Evolutionary conservation across 768 basidiomycete species (phyloP).

Genomic region (Thelephora ganbajun): DNA sequence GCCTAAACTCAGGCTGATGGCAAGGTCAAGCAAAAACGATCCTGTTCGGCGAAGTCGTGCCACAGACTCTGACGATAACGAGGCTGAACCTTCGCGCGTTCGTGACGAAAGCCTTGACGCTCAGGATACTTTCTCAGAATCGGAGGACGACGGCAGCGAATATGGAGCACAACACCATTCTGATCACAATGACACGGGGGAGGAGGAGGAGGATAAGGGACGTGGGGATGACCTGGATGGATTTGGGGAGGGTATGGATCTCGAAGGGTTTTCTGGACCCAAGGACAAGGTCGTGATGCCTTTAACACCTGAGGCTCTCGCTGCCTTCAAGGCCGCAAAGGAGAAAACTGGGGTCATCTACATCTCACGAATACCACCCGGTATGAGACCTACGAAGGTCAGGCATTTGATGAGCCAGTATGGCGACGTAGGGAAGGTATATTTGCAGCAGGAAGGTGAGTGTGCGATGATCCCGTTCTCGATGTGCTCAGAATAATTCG

Average conservation of each 20-base stretch:
- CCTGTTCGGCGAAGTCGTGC: no score
- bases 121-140: no score
- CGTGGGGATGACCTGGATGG: conserved; percentile 13
- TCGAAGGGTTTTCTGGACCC: conserved; percentile 43
- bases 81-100: no score
- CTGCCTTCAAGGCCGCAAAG: conserved; percentile 59
- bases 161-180: no score
- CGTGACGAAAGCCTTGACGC: no score
- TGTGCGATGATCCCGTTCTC: not conserved
- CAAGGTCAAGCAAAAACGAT: no score
- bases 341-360: conserved; percentile 80
- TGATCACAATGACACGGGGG: conserved; percentile 2
- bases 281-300: conserved; percentile 53
- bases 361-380: conserved; percentile 92
- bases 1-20: no score
- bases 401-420: conserved; percentile 84
- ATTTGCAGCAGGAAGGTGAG: conserved; percentile 84
- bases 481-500: not conserved
- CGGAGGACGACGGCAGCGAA: no score
- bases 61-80: no score
- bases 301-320: conserved; percentile 60
- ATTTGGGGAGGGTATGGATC: conserved; percentile 37
- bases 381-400: conserved; percentile 94
- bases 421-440: conserved; percentile 86
- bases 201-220: conserved; percentile 15